Base-by-base conservation (phyloP, 371 early-diverging fungal genomes). In the Mucor lusitanicus region DNA sequence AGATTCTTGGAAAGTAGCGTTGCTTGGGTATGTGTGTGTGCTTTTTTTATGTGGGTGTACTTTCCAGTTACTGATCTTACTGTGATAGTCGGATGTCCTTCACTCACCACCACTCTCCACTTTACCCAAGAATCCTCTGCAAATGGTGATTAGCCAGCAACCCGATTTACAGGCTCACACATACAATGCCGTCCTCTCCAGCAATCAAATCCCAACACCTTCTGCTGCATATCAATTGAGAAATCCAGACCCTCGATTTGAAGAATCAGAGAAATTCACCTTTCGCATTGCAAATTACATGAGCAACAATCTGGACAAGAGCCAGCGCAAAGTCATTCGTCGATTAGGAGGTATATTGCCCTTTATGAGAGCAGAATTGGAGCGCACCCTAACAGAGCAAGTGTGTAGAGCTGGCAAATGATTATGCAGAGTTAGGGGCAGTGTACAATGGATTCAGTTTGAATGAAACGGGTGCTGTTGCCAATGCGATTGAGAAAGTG, bases 391-490 rank as follows among this genome's bases (percentile, higher is more conserved):
- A 33, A 33, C 7, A 33, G 33, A 33, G 33, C 33, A 8, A 5
- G 32, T 59, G 13, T 13, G 13, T 67, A 84, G 81, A 81, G 66
- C 60, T 93, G 27, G 87, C 94, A 0, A 79, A 82, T 32, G 92
- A 93, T 65, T 92, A 92, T 71, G 85, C 94, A 13, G 97, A 97
- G 65, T 83, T 97, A n/a, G 98, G 97, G 0, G 95, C 94, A 6
- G 83, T 90, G 0, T 94, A 95, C 76, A 97, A 97, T 68, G 96
- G 92, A 25, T 96, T 97, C 77, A 96, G 97, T 61, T 85, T 97
- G 58, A 88, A 87, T 64, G 97, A 97, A 63, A 70, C 74, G 39
- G 87, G 84, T 6, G 73, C 75, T n/a, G 79, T 97, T 13, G 87
- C 95, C 4, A 89, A 87, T 39, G 94, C 92, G 0, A 92, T 97